These are phyloP conservation scores for Stentor roeselii DNA, from an alignment of 73 alveolate genomes.

Conservation along the genomic window DNA sequence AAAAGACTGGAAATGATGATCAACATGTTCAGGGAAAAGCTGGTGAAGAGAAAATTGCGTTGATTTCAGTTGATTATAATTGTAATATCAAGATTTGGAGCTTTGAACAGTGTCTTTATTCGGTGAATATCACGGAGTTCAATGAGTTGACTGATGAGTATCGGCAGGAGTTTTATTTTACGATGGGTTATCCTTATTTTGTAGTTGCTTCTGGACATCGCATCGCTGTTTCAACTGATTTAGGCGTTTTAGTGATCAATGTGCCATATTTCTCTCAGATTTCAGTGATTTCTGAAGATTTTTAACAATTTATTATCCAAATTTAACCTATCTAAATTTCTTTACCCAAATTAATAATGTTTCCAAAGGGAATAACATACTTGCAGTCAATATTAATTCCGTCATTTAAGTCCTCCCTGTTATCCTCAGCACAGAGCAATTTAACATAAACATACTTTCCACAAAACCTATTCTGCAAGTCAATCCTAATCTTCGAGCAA, in stretches of 20 bases:
- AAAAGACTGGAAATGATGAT: neutral
- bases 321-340: neutral
- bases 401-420: neutral
- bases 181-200: slow-evolving; percentile 11
- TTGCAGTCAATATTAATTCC: slow-evolving; percentile 12
- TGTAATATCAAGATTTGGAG: neutral
- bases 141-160: neutral
- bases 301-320: too few relatives aligned
- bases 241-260: slow-evolving; percentile 10
- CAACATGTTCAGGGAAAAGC: neutral
- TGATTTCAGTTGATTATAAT: neutral
- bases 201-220: neutral
- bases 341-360: neutral
- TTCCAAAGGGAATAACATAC: slow-evolving; percentile 11
- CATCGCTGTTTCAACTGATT: slow-evolving; percentile 8
- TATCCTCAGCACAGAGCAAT: neutral
- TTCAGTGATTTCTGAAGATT: neutral
- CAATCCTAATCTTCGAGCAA: neutral
- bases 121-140: neutral
- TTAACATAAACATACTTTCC: slow-evolving; percentile 25
- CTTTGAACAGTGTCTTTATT: neutral
- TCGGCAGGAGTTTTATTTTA: neutral
- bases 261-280: neutral
- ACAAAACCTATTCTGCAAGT: neutral
- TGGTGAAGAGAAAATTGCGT: neutral